Base-by-base conservation (phyloP, 2,329 filamentous ascomycete genomes). In the Cordyceps sp. region DNA sequence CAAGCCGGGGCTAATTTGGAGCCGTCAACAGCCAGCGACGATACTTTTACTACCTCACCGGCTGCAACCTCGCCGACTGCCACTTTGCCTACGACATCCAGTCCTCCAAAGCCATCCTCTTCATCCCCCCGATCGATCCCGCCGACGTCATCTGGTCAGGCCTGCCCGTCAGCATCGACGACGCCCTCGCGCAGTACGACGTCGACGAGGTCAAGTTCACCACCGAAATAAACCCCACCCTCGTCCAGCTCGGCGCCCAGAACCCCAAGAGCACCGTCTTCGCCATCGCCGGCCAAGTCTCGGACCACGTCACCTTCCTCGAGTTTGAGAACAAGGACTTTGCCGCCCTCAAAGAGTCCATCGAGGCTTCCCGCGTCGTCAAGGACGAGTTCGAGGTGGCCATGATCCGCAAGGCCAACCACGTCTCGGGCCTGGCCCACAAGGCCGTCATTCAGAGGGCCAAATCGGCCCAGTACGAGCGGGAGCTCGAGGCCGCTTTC, bases 61-160 rank as follows among this genome's bases (percentile, higher is more conserved):
- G 90, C 44, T 92, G 64, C 49, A 68, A 75, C 39, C 66, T 92
- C 20, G 70, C 86, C 36, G 85, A 94, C 54, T 78, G 78, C 45
- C 76, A 77, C 50, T 69, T 84, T 37, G 69, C 78, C 35, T 93
- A 94, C 61, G 78, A 93, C 41, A 77, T 93, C 36, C 62, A 69
- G 29, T 66, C 71, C 30, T 68, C 74, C 41, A 73, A 74, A 44
- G 70, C 86, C 26, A 92, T 78, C 3, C 73, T 98, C 30, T 98
- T 86, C 59, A 88, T 98, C 45, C 88, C 90, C 3, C 81, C 85
- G 13, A 70, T 86, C 45, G 76, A 93, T 44, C 71, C 83, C n/a
- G 81, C 90, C 27, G 76, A 75, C 33, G 85, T 96, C 36, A 83
- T 96, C 48, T 98, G 88, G 88, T 81, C 79, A 19, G 90, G 90